Evolutionary conservation across 192 early-diverging fungal genomes (phyloP).

Genomic region (Mortierella alpina): DNA sequence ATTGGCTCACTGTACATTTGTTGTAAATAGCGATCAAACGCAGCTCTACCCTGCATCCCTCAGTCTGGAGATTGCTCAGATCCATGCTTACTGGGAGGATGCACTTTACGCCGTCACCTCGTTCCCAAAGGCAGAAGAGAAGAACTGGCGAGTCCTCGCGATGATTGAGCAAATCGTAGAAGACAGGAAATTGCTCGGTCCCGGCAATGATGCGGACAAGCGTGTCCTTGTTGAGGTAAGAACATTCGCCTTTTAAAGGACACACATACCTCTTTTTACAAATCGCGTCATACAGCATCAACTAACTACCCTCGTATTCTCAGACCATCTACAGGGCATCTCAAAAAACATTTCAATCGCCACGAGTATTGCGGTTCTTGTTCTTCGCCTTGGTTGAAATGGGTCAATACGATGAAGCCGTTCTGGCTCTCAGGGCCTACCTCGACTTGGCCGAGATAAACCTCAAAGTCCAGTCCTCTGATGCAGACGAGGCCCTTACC

Average conservation of each 20-base stretch:
- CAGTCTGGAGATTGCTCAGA: constrained; percentile 57
- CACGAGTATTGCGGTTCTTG: constrained; percentile 72
- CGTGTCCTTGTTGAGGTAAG: constrained; percentile 31
- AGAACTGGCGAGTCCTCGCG: constrained; percentile 64
- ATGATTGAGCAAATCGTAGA: constrained; percentile 71
- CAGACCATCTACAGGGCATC: constrained; percentile 71
- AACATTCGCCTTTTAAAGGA: no score
- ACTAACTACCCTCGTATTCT: no score
- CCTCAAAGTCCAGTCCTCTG: constrained; percentile 36
- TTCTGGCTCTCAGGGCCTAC: constrained; percentile 73
- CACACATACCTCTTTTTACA: no score
- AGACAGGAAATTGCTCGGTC: constrained; percentile 66
- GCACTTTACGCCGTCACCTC: constrained; percentile 62
- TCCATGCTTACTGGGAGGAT: constrained; percentile 71
- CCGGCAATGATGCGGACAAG: constrained; percentile 63
- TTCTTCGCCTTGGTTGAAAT: constrained; percentile 65
- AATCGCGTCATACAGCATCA: no score
- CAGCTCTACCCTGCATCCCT: constrained; percentile 52
- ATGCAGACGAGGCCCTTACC: constrained; percentile 8
- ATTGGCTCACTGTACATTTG: background rate
- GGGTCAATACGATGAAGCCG: constrained; percentile 82
- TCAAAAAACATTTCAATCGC: constrained; percentile 78
- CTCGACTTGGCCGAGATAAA: constrained; percentile 61
- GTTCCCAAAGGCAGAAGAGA: constrained; percentile 73
- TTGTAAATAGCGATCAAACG: constrained; percentile 31